Evolutionary conservation across 2,329 filamentous ascomycete genomes (phyloP), one percentile per base, ranked within the genome.

Genomic region (Fusarium cicatricum): DNA sequence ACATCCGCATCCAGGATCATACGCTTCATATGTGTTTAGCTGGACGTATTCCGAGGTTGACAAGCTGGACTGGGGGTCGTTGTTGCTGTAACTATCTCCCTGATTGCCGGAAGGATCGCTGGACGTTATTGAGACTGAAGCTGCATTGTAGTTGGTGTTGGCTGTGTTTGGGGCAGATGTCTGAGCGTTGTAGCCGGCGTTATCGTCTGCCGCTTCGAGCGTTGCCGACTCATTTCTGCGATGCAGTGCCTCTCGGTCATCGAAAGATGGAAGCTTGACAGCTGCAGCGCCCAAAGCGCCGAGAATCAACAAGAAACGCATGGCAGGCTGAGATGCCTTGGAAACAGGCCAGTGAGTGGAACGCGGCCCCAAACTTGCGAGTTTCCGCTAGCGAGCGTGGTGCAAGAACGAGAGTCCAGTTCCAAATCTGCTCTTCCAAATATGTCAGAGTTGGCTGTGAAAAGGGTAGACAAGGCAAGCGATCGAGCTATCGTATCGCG

Each of bases 301-400:
- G 39, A 69, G 49, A 7, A 59, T 47, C 33, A 65, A 21, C 44
- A 60, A 56, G 51, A 65, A 65, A 28, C 64, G 66, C 66, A 69
- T 69, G 40, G n/a, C 16, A 39, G 53, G 26, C 39, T 23, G 40
- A 7, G 3, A 38, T 34, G 53, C 55, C 50, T 42, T 33, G 21
- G 40, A 47, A n/a, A 34, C 23, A 44, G 17, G 44, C 54, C 47
- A 66, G 33, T 44, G 60, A 52, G 43, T 38, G 52, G 50, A 41
- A 45, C 41, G 39, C 4, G 7, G 43, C 17, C 44, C 51, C 49
- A 51, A 38, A 29, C 33, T 57, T 34, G 33, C 34, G 32, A 34
- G 29, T 41, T 19, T 28, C 54, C 40, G 49, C 38, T 41, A 68
- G 53, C 58, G 62, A 64, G 16, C 43, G 64, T 62, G 48, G 36